Conservation (phyloP, 768 basidiomycete species). For the Gloeopeniophorella convolvens region DNA sequence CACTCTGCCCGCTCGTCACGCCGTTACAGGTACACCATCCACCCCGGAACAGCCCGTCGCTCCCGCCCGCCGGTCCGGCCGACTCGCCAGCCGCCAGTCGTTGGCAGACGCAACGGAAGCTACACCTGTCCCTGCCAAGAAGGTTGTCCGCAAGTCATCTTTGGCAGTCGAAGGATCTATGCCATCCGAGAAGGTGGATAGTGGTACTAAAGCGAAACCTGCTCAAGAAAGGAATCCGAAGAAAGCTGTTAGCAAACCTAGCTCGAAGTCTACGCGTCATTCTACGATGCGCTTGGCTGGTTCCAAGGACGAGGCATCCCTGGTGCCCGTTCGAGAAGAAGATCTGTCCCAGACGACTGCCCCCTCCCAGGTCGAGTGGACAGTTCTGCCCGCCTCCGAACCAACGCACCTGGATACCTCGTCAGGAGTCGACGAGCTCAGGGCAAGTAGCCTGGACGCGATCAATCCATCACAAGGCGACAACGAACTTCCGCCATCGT, state of each 20-base stretch:
- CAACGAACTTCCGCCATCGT: background rate
- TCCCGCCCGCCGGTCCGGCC: constrained; percentile 12
- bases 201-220: background rate
- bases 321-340: background rate
- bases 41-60: background rate
- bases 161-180: background rate
- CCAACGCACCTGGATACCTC: background rate
- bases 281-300: background rate
- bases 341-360: background rate
- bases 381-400: background rate
- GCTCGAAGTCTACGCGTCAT: background rate
- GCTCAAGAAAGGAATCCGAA: background rate
- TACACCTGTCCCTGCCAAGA: background rate
- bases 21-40: too few species aligned
- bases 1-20: too few species aligned
- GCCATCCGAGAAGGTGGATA: constrained; percentile 3
- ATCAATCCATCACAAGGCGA: background rate
- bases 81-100: constrained; percentile 8
- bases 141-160: background rate
- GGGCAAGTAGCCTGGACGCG: constrained; percentile 5
- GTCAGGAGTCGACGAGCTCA: constrained; percentile 5
- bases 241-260: background rate
- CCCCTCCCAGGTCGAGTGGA: constrained; percentile 9
- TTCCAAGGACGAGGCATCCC: background rate
- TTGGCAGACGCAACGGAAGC: background rate